A percentile compares a stretch with the other conserved stretches of the same genome.
Conservation (phyloP, 2,329 filamentous ascomycete species). For the Colletotrichum kahawae region DNA sequence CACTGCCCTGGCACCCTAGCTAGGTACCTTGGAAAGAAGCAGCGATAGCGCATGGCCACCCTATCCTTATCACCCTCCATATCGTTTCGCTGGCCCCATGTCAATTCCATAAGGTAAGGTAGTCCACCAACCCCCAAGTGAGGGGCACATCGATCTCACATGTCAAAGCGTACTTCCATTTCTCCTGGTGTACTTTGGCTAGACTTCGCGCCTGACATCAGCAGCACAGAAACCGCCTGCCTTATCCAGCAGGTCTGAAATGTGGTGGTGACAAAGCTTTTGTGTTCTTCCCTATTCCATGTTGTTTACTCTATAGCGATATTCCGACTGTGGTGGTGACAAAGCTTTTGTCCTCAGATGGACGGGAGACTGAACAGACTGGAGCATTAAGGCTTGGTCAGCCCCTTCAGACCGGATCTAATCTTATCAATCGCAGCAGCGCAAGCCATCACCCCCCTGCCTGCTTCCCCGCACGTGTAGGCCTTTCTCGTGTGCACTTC, state of each 20-base stretch:
- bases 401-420: neutral
- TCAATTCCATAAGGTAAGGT: neutral
- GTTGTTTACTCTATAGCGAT: no score
- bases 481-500: neutral
- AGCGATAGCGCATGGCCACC: neutral
- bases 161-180: neutral
- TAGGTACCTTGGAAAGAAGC: neutral
- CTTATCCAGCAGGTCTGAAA: neutral
- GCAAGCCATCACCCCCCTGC: neutral
- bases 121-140: neutral
- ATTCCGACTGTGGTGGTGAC: no score
- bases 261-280: neutral
- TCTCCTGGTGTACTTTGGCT: neutral
- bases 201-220: neutral
- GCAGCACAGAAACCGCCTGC: neutral
- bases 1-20: neutral
- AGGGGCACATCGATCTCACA: neutral
- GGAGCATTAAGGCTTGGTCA: neutral
- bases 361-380: neutral
- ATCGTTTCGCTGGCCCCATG: neutral
- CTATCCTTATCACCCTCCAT: neutral
- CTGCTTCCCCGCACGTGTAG: neutral
- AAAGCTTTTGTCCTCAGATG: neutral
- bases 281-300: no score
- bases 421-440: slow-evolving; percentile 4